These are phyloP conservation scores for Aureobasidium sp. DNA, from an alignment of 2,329 filamentous ascomycete species.

Conservation along the genomic window DNA sequence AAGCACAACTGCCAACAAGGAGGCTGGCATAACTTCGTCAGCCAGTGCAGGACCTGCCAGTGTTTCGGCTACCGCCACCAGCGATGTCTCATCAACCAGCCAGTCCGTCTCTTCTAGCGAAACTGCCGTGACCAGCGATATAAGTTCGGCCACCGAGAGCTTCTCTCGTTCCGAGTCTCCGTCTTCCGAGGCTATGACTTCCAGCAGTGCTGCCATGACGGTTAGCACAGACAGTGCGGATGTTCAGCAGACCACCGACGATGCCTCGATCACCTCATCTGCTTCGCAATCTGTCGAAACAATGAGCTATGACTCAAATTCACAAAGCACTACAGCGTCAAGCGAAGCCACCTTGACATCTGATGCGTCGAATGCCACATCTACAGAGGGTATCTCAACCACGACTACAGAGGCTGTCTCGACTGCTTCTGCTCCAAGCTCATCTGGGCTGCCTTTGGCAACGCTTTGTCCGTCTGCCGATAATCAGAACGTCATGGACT, in stretches of 20 bases:
- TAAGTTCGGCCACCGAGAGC: not conserved
- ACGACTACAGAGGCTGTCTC: not conserved
- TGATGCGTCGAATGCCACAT: not conserved
- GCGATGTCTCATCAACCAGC: not conserved
- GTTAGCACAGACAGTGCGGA: not conserved
- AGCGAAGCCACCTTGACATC: not conserved
- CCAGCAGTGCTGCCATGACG: not conserved
- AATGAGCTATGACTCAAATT: no score
- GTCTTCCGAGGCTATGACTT: not conserved
- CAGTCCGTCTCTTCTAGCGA: not conserved
- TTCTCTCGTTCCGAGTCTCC: not conserved
- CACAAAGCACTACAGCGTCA: not conserved
- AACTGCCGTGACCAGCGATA: not conserved
- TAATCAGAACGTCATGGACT: constrained; percentile 8
- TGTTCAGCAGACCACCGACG: not conserved
- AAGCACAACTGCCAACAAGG: not conserved
- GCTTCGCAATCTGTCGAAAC: not conserved
- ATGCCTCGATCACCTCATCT: not conserved
- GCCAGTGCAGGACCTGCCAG: not conserved
- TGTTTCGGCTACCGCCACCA: not conserved
- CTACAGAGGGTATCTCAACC: not conserved
- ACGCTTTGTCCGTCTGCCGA: constrained; percentile 18
- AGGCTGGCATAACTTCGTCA: not conserved
- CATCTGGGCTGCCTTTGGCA: constrained; percentile 16
- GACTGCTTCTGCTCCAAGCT: not conserved